Evolutionary conservation across 768 basidiomycete species (phyloP).

Genomic region (Strobilomyces dryophilus): DNA sequence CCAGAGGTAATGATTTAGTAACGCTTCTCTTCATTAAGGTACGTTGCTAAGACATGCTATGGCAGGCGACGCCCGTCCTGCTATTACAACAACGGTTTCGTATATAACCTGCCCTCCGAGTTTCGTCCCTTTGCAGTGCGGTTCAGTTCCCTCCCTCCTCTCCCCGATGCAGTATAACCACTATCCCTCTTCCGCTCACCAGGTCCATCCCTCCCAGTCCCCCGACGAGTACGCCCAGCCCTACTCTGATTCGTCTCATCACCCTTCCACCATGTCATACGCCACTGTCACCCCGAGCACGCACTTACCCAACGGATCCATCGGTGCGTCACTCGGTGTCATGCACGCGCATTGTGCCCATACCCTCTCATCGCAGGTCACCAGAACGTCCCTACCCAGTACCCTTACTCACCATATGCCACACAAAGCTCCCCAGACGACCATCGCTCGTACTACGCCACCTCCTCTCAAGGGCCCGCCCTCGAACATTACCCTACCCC

Average conservation of each 20-base stretch:
- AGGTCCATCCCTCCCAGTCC: conserved; percentile 19
- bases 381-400: conserved; percentile 14
- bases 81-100: conserved; percentile 30
- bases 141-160: not conserved
- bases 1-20: conserved; percentile 37
- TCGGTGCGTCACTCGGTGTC: conserved; percentile 24
- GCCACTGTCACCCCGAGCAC: conserved; percentile 21
- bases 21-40: conserved; percentile 35
- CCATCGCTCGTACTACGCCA: conserved; percentile 24
- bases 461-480: conserved; percentile 12
- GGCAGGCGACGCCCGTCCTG: conserved; percentile 32
- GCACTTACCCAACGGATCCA: conserved; percentile 18
- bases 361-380: conserved; percentile 17
- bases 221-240: conserved; percentile 17
- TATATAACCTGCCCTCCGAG: conserved; percentile 28
- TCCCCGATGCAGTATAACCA: conserved; percentile 28
- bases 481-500: conserved; percentile 23
- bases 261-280: conserved; percentile 23
- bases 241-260: conserved; percentile 25
- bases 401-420: conserved; percentile 20
- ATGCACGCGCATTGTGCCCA: conserved; percentile 6
- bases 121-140: conserved; percentile 9
- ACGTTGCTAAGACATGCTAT: conserved; percentile 34
- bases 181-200: conserved; percentile 20
- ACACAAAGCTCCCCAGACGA: conserved; percentile 16